Base-by-base conservation (phyloP, 805 yeast species). In the Hermanozyma aechmeae region DNA sequence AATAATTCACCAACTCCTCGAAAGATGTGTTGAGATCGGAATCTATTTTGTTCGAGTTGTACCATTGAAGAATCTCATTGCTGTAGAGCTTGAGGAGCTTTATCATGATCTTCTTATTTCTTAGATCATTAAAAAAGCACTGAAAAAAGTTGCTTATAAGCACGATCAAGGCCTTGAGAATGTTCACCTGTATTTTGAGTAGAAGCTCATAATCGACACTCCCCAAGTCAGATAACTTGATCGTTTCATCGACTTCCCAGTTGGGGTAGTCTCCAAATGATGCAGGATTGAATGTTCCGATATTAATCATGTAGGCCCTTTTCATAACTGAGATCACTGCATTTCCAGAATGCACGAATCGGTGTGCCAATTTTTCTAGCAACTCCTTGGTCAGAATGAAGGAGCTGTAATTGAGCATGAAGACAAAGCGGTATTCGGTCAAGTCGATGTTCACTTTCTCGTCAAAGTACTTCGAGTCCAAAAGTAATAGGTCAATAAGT, bases 171-270 rank as follows among this genome's bases (percentile, higher is more conserved):
- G 85, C 83, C 47, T 83, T 93, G 34, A 86, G 59, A 18, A 86
- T 73, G 23, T 93, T 93, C 22, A 80, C 64, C 47, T 86, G 92
- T 24, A 87, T 81, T 45, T 78, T 83, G 8, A 80, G 76, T 25
- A 83, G 76, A 31, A 74, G 67, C 25, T 67, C 68, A 66, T 79
- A 76, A 41, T 79, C 80, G 19, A 79, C 62, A 3, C 68, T 68
- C 0, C 67, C 68, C 23, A 61, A 45, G 11, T 46, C 54, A 12
- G 53, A 58, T 16, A 69, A 58, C 25, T 61, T 59, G 4, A 55
- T 53, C 3, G 48, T 37, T 4, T 44, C 35, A 33, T 61, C 67
- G 16, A 53, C 33, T 20, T 61, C 63, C 92, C 92, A 81, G 23
- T 69, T 68, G 1, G 85, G 86, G 42, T 71, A 71, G 13, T 46